These are phyloP conservation scores for Hypoxylon perforatum DNA, from an alignment of 495 filamentous ascomycete species.

Conservation along the genomic window DNA sequence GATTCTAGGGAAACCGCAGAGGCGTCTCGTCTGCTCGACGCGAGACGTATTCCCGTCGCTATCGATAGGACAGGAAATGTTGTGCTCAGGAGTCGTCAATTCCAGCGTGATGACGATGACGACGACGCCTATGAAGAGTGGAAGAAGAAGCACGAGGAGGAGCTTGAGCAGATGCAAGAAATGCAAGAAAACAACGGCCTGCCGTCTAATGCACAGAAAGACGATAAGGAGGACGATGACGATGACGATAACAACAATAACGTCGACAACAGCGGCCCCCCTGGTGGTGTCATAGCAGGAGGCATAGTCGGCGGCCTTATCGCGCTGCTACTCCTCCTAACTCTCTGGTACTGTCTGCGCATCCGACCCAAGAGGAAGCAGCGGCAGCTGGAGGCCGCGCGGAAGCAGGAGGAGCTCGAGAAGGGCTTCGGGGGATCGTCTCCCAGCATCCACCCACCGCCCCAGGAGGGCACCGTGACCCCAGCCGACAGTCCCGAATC, in stretches of 20 bases:
- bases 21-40: not conserved
- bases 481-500: not conserved
- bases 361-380: constrained; percentile 34
- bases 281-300: constrained; percentile 18
- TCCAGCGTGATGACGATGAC: constrained; percentile 10
- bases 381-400: constrained; percentile 6
- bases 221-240: not conserved
- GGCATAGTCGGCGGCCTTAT: constrained; percentile 30
- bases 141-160: not conserved
- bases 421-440: constrained; percentile 12
- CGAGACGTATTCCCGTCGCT: constrained; percentile 4
- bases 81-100: not conserved
- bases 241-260: not conserved
- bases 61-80: not conserved
- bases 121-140: not conserved
- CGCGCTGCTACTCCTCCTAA: constrained; percentile 12
- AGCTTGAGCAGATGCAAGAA: not conserved
- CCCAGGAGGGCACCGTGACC: not conserved
- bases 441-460: not conserved
- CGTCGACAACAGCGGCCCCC: not conserved
- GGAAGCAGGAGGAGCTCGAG: constrained; percentile 34
- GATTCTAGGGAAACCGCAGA: constrained; percentile 10
- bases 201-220: no score
- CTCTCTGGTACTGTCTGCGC: constrained; percentile 31
- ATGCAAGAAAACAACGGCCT: no score